Evolutionary conservation across 345 rosid genomes (phyloP), one percentile per base, ranked within the genome.

Genomic region (Eucalyptus viminalis): DNA sequence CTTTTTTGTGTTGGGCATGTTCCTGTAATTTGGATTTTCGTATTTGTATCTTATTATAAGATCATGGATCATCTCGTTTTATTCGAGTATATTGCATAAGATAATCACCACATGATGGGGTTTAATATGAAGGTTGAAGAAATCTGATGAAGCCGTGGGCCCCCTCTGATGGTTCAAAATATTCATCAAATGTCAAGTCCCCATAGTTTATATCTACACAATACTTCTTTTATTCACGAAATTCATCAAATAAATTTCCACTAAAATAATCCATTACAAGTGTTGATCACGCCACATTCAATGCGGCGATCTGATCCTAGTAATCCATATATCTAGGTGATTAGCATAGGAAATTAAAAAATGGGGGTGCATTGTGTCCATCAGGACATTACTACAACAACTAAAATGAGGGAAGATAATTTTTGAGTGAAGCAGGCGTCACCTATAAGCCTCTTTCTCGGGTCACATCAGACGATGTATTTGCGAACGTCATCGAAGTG

Each of bases 41-140:
- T 86, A 86, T 53, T 34, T 86, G 65, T 12, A 11, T 43, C 45
- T 53, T 17, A 19, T 86, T 34, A 40, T 43, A 50, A 17, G 62
- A 24, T 13, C 62, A 6, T 86, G 34, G 67, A 62, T 86, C 87
- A 34, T 51, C 54, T 50, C 45, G 34, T 86, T 50, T 21, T 51
- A 51, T 21, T 21, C 9, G 27, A 76, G 85, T 40, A 72, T 3
- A 31, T 51, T 51, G 87, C 67, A 51, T 50, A 86, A 31, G 37
- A 53, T 76, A 40, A 37, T 22, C 47, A 11, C 47, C 85, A 21
- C 15, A 37, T 22, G 47, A 22, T 40, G 56, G 89, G 31, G 47
- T 87, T 11, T 40, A 67, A 49, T 87, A 87, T 67, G 54, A 65
- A 54, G 56, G 89, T 54, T 49, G 44, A 49, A 87, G 45, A 87